These are phyloP conservation scores for Amaranthus hypochondriacus DNA, from an alignment of 148 eudicot genomes.

Conservation along the genomic window DNA sequence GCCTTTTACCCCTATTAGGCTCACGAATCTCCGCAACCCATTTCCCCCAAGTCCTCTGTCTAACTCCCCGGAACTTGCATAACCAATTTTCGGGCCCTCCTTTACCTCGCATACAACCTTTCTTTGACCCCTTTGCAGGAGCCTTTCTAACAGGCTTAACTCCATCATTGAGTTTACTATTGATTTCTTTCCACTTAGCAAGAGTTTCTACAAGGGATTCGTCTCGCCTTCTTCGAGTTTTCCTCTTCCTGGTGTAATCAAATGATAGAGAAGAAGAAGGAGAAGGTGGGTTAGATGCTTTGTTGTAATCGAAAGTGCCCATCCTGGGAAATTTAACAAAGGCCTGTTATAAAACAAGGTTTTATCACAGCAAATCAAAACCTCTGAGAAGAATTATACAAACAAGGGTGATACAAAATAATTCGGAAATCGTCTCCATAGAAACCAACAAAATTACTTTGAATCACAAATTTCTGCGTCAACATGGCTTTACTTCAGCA, in stretches of 20 bases:
- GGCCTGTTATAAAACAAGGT: neutral
- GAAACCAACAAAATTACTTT: slow-evolving; percentile 9
- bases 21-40: slow-evolving; percentile 93
- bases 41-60: slow-evolving; percentile 94
- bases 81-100: slow-evolving; percentile 77
- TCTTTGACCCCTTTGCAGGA: slow-evolving; percentile 86
- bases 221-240: slow-evolving; percentile 43
- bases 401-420: slow-evolving; percentile 11
- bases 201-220: slow-evolving; percentile 46
- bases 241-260: slow-evolving; percentile 52
- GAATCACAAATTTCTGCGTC: slow-evolving; percentile 25
- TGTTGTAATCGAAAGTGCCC: slow-evolving; percentile 31
- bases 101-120: slow-evolving; percentile 95
- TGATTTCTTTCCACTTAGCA: slow-evolving; percentile 70
- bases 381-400: neutral
- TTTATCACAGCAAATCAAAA: slow-evolving; percentile 16
- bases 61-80: slow-evolving; percentile 64
- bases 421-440: neutral
- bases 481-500: slow-evolving; percentile 10
- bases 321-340: slow-evolving; percentile 23
- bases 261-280: slow-evolving; percentile 21
- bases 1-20: slow-evolving; percentile 69
- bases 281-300: slow-evolving; percentile 27
- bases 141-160: slow-evolving; percentile 43
- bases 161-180: slow-evolving; percentile 28